Percentiles rank a stretch among this genome's conserved stretches.
Conservation (phyloP, 176 grass and related monocot genomes). For the Rhipidocladum racemiflorum region DNA sequence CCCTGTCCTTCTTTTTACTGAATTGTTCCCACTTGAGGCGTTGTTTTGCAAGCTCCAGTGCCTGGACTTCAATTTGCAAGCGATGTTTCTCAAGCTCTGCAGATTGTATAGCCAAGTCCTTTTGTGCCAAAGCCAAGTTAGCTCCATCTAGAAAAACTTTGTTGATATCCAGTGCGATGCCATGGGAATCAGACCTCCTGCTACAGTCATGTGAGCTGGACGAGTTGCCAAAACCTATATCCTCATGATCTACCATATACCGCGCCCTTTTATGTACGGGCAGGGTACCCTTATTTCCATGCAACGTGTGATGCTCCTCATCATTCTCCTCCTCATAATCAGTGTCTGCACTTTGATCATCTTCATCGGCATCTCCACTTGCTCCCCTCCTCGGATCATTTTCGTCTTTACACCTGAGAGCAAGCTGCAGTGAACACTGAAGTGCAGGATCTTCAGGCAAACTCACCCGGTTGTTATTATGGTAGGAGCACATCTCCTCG, state of each 20-base stretch:
- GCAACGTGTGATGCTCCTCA: slow-evolving; percentile 38
- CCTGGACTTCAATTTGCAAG: slow-evolving; percentile 50
- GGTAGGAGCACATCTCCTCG: slow-evolving; percentile 97
- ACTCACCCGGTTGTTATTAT: slow-evolving; percentile 75
- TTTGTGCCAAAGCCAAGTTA: slow-evolving; percentile 34
- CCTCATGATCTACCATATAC: slow-evolving; percentile 35
- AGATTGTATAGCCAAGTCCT: slow-evolving; percentile 33
- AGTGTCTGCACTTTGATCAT: slow-evolving; percentile 56
- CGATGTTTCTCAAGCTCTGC: slow-evolving; percentile 43
- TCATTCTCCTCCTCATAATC: slow-evolving; percentile 60
- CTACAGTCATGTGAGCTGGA: slow-evolving; percentile 39
- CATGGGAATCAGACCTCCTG: slow-evolving; percentile 33
- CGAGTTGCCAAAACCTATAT: slow-evolving; percentile 42
- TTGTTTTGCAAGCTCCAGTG: slow-evolving; percentile 48
- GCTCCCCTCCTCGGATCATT: slow-evolving; percentile 39
- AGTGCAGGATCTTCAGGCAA: slow-evolving; percentile 80
- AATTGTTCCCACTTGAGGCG: slow-evolving; percentile 55
- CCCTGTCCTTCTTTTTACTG: slow-evolving; percentile 60
- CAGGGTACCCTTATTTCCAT: slow-evolving; percentile 23
- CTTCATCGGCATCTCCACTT: slow-evolving; percentile 51
- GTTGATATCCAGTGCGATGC: slow-evolving; percentile 52
- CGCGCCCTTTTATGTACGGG: slow-evolving; percentile 47
- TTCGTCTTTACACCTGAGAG: slow-evolving; percentile 75
- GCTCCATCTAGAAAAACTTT: slow-evolving; percentile 47
- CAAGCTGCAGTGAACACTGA: slow-evolving; percentile 65